These are phyloP conservation scores for Pyrus betulifolia DNA, from an alignment of 306 rosid species.

Conservation along the genomic window DNA sequence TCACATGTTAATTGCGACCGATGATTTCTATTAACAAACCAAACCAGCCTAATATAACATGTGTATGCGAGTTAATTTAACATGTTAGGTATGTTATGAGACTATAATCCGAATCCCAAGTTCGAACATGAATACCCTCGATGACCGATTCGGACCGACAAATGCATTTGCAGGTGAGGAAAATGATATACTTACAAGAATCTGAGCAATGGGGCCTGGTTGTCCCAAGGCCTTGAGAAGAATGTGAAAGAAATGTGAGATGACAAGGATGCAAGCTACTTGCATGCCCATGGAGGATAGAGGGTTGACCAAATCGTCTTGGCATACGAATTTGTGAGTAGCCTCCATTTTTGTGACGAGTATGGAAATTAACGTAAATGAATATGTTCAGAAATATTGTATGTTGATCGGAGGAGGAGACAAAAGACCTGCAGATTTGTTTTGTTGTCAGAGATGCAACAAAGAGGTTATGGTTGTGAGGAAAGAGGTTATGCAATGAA, in stretches of 20 bases:
- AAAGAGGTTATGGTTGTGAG: background rate
- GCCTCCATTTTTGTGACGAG: conserved; percentile 50
- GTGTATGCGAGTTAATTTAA: too few relatives aligned
- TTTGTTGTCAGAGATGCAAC: background rate
- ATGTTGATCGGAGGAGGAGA: background rate
- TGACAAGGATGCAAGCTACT: conserved; percentile 76
- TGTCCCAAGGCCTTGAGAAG: conserved; percentile 72
- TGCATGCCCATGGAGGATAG: conserved; percentile 82
- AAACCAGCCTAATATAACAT: too few relatives aligned
- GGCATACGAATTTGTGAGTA: conserved; percentile 56
- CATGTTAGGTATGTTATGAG: background rate
- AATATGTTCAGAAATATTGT: background rate
- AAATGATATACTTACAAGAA: conserved; percentile 34
- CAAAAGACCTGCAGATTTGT: background rate
- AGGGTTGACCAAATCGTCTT: conserved; percentile 58
- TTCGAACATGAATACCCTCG: too few relatives aligned
- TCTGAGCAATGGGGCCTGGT: conserved; percentile 85
- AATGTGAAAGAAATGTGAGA: conserved; percentile 77
- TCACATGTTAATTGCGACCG: background rate
- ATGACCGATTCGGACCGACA: background rate
- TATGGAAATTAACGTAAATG: background rate
- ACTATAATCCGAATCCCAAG: background rate
- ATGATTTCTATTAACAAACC: background rate
- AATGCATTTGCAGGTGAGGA: background rate
- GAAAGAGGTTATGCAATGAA: background rate